Conservation (phyloP, 2,329 filamentous ascomycete species). For the Pseudogymnoascus sp. region DNA sequence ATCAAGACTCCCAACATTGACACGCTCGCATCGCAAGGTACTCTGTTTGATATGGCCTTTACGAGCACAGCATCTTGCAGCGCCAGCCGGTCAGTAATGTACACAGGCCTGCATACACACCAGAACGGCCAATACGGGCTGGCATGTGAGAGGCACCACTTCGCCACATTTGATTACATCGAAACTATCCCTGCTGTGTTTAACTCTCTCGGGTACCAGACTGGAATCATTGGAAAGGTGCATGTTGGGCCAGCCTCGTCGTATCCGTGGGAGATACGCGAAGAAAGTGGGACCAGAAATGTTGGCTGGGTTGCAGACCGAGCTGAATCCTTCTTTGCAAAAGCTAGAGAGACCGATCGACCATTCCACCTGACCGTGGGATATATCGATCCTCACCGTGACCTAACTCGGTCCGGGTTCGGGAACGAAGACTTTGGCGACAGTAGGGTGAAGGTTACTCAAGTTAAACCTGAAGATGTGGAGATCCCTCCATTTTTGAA, state of each 20-base stretch:
- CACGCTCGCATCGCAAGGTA: constrained; percentile 34
- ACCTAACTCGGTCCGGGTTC: constrained; percentile 33
- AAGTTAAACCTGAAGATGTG: constrained; percentile 13
- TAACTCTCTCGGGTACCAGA: constrained; percentile 37
- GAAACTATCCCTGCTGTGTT: constrained; percentile 38
- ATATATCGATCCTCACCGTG: constrained; percentile 42
- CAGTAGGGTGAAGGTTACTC: constrained; percentile 9
- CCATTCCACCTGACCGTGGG: constrained; percentile 43
- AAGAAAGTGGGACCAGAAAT: constrained; percentile 39
- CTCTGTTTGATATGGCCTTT: constrained; percentile 36
- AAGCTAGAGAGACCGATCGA: constrained; percentile 27
- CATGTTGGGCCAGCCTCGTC: constrained; percentile 39
- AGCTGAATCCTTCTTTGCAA: constrained; percentile 35
- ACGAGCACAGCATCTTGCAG: constrained; percentile 44
- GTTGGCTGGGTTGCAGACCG: constrained; percentile 37
- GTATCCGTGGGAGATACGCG: constrained; percentile 39
- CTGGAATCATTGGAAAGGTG: constrained; percentile 44
- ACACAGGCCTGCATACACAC: constrained; percentile 44
- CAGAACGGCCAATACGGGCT: constrained; percentile 45
- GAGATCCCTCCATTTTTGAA: constrained; percentile 25
- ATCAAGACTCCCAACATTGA: constrained; percentile 39
- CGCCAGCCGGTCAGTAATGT: constrained; percentile 41
- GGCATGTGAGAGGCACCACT: constrained; percentile 34
- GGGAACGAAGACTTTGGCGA: constrained; percentile 29
- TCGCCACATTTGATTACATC: constrained; percentile 40